Evolutionary conservation across 2,329 filamentous ascomycete species (phyloP).

Genomic region (Botryotinia calthae): DNA sequence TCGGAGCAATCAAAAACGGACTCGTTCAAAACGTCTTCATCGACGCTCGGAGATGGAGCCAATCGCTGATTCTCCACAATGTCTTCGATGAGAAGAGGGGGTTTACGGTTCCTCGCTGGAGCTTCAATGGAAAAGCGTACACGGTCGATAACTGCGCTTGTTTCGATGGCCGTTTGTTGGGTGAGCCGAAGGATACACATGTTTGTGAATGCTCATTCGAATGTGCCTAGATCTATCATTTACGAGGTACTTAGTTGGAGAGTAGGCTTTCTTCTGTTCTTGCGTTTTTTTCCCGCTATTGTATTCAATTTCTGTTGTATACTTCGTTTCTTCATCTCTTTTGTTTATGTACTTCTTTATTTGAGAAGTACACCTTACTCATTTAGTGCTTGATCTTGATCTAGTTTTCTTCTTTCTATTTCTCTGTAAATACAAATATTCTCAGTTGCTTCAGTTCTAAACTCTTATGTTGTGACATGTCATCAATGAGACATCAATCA

Average conservation of each 20-base stretch:
- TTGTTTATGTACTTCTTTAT: not conserved
- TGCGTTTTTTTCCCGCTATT: not conserved
- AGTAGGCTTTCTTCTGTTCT: too few species aligned
- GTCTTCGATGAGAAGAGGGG: not conserved
- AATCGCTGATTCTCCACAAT: not conserved
- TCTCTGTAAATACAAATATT: not conserved
- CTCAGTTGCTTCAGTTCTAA: not conserved
- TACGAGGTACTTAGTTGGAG: not conserved
- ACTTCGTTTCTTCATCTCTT: not conserved
- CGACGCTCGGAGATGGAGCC: not conserved
- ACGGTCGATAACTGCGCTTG: not conserved
- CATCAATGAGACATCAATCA: not conserved
- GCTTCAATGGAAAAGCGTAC: not conserved
- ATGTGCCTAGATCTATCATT: not conserved
- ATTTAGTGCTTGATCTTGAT: not conserved
- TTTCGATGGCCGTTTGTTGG: not conserved
- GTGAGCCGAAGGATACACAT: conserved; percentile 4
- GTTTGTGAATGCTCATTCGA: conserved; percentile 4
- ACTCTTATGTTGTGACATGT: not conserved
- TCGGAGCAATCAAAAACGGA: not conserved
- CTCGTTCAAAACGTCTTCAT: not conserved
- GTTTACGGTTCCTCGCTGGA: not conserved
- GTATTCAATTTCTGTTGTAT: not conserved
- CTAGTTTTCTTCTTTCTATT: not conserved
- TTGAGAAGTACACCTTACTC: not conserved